Conservation (phyloP, 257 asterid species). For the Schizonepeta tenuifolia region DNA sequence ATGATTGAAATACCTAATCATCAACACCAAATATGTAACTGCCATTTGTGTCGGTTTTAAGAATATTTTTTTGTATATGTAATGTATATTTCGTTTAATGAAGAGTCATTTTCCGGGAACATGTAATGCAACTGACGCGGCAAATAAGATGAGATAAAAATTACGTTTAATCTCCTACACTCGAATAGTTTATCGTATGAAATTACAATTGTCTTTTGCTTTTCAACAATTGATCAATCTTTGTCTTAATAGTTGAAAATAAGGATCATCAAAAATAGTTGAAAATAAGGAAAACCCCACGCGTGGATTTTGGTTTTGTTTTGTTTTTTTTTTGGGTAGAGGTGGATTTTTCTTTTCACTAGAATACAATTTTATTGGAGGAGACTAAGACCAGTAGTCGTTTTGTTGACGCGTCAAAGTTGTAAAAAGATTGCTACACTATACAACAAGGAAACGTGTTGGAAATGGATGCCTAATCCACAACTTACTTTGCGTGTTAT, state of each 20-base stretch:
- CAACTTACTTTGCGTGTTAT: not conserved
- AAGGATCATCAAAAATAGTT: no score
- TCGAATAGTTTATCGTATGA: not conserved
- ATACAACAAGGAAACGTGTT: conserved; percentile 29
- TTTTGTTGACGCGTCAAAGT: conserved; percentile 14
- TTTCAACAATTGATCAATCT: conserved; percentile 4
- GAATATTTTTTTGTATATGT: not conserved
- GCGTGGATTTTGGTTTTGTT: no score
- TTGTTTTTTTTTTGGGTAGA: no score
- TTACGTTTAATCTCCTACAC: not conserved
- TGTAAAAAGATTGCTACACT: not conserved
- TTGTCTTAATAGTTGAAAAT: not conserved
- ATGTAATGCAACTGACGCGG: conserved; percentile 28
- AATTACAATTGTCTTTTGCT: not conserved
- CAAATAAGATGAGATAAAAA: not conserved
- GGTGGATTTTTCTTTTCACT: not conserved
- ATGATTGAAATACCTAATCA: not conserved
- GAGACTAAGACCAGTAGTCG: conserved; percentile 14
- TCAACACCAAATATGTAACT: not conserved
- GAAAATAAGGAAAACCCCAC: not conserved
- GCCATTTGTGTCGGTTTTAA: not conserved
- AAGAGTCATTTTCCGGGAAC: conserved; percentile 25
- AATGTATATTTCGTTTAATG: not conserved
- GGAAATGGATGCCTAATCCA: not conserved
- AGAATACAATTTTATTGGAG: not conserved